Conservation (phyloP, 2,329 filamentous ascomycete species). For the Fusarium sp. region DNA sequence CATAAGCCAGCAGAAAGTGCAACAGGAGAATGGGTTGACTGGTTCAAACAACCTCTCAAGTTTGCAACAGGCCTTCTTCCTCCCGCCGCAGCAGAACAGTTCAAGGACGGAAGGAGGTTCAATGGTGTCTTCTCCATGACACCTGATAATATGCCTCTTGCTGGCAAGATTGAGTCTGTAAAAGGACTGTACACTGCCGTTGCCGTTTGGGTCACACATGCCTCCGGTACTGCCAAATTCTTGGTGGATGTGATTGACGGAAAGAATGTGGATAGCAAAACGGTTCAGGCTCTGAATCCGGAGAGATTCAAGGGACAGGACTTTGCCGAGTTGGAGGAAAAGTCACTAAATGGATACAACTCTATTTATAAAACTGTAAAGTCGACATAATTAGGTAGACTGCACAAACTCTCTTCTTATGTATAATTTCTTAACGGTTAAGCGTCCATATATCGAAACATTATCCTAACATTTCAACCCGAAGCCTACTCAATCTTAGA, state of each 20-base stretch:
- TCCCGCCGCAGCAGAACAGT: conserved; percentile 9
- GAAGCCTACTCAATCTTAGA: no score
- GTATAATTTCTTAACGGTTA: no score
- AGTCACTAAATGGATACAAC: conserved; percentile 39
- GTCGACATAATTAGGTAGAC: neutral
- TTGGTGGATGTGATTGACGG: conserved; percentile 28
- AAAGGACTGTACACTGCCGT: conserved; percentile 32
- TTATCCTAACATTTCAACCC: neutral
- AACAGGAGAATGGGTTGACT: conserved; percentile 32
- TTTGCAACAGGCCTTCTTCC: conserved; percentile 29
- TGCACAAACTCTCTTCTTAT: no score
- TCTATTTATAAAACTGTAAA: conserved; percentile 43
- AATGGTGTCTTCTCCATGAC: conserved; percentile 48
- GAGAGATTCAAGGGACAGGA: conserved; percentile 38
- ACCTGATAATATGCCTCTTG: conserved; percentile 45
- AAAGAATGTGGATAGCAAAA: conserved; percentile 13
- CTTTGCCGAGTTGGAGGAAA: conserved; percentile 18
- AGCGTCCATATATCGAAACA: no score
- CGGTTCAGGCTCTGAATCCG: conserved; percentile 27
- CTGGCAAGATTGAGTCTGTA: conserved; percentile 15
- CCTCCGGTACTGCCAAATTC: conserved; percentile 37
- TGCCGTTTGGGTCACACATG: conserved; percentile 45
- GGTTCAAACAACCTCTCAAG: conserved; percentile 34
- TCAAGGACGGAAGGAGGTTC: conserved; percentile 22
- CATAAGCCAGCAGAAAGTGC: conserved; percentile 26